Conservation (phyloP, 352 stramenopile species). For the Globisporangium paroecandrum region DNA sequence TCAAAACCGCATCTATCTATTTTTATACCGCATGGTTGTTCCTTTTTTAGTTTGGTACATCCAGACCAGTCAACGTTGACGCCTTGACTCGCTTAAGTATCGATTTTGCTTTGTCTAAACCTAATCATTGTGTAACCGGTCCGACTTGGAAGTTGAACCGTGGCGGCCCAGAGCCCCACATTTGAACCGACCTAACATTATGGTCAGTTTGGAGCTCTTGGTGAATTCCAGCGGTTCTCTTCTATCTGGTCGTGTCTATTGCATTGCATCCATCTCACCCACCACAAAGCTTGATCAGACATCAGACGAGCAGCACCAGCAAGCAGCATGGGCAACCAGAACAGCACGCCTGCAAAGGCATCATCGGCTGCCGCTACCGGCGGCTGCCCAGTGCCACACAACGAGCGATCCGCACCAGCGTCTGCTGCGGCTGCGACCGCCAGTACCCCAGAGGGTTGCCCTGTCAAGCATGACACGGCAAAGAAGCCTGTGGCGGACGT, state of each 20-base stretch:
- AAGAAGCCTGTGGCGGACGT: constrained; percentile 20
- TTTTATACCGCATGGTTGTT: constrained; percentile 9
- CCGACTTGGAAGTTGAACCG: not conserved
- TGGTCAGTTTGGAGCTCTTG: not conserved
- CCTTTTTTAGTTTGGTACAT: constrained; percentile 9
- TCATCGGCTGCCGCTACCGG: constrained; percentile 8
- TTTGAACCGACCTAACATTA: not conserved
- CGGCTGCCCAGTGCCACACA: constrained; percentile 57
- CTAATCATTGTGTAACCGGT: not conserved
- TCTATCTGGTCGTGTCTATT: not conserved
- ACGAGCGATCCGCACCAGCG: constrained; percentile 20
- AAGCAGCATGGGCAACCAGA: constrained; percentile 62
- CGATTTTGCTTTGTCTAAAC: not conserved
- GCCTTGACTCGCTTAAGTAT: not conserved
- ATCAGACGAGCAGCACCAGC: not conserved
- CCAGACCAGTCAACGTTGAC: constrained; percentile 8
- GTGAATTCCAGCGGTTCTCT: constrained; percentile 3
- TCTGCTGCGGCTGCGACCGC: constrained; percentile 1
- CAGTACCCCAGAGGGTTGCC: constrained; percentile 50
- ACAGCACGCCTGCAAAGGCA: constrained; percentile 32
- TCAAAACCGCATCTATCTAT: constrained; percentile 7
- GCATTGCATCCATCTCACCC: constrained; percentile 6
- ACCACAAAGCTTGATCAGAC: constrained; percentile 6
- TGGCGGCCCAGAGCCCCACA: too few relatives aligned
- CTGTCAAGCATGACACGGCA: constrained; percentile 59